Percentiles rank a stretch among this genome's conserved stretches.
These are phyloP conservation scores for Aspergillus awamori DNA, from an alignment of 2,329 filamentous ascomycete genomes.

Conservation along the genomic window DNA sequence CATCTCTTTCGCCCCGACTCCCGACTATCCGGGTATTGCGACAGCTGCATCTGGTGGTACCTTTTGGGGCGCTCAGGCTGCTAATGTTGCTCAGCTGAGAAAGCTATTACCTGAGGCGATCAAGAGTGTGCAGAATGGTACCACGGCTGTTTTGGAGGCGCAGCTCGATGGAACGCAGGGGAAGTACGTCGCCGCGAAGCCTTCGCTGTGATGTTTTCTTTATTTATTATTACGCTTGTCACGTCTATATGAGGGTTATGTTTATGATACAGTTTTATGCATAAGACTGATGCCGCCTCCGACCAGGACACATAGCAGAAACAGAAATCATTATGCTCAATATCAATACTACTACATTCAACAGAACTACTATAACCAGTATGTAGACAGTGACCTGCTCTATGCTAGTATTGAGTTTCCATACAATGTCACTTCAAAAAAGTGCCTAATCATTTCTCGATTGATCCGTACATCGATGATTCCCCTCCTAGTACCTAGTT, in stretches of 20 bases:
- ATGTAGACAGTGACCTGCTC: too few species aligned
- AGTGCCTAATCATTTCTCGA: too few species aligned
- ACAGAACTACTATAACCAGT: too few species aligned
- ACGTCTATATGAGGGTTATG: neutral
- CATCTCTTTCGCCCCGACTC: conserved; percentile 66
- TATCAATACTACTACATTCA: too few species aligned
- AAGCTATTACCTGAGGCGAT: conserved; percentile 61
- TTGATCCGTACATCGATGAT: too few species aligned
- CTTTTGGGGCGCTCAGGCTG: conserved; percentile 63
- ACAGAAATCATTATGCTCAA: too few species aligned
- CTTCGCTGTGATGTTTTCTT: neutral
- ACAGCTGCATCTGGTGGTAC: conserved; percentile 66
- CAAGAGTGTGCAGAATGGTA: conserved; percentile 59
- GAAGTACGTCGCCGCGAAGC: conserved; percentile 48
- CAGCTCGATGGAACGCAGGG: conserved; percentile 60
- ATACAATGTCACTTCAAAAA: too few species aligned
- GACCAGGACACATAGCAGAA: neutral
- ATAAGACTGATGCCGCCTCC: neutral
- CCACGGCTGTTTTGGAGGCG: conserved; percentile 64
- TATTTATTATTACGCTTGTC: neutral
- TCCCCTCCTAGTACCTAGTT: too few species aligned
- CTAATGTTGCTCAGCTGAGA: conserved; percentile 59
- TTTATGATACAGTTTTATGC: neutral
- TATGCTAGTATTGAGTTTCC: too few species aligned
- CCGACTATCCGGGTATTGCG: conserved; percentile 69